phyloP scores from a whole-genome alignment of 2,329 filamentous ascomycete species.

The Acrocalymma vagum region DNA sequence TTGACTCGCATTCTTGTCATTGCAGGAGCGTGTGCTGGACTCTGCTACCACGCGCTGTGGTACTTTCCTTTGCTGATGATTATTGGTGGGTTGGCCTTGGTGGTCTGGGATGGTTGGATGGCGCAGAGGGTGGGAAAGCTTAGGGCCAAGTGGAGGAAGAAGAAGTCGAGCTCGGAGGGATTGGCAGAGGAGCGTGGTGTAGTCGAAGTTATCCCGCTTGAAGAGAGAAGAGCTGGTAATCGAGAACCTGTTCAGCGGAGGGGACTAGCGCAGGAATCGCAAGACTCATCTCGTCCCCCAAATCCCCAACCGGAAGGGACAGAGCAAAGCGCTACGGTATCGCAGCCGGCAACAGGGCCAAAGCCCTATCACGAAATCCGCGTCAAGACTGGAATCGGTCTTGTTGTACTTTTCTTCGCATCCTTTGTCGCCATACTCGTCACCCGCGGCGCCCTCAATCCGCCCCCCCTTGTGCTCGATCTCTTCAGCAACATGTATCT shows the following conservation, averaged over 20 bases:
- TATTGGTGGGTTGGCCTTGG: slow-evolving; percentile 59
- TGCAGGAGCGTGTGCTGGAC: slow-evolving; percentile 66
- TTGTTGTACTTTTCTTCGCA: slow-evolving; percentile 32
- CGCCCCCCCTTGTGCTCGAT: slow-evolving; percentile 59
- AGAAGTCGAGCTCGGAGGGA: slow-evolving; percentile 28
- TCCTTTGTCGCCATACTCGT: slow-evolving; percentile 66
- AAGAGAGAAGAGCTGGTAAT: slow-evolving; percentile 10
- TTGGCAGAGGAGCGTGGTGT: slow-evolving; percentile 27
- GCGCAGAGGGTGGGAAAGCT: slow-evolving; percentile 46
- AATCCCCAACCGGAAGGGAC: slow-evolving; percentile 12
- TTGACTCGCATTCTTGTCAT: slow-evolving; percentile 70
- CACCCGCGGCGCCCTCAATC: slow-evolving; percentile 48
- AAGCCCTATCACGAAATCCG: slow-evolving; percentile 59
- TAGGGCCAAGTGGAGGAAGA: slow-evolving; percentile 13
- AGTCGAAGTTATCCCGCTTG: slow-evolving; percentile 17
- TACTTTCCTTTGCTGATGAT: slow-evolving; percentile 74
- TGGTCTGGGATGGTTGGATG: slow-evolving; percentile 64
- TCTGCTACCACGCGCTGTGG: slow-evolving; percentile 76
- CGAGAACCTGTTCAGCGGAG: slow-evolving; percentile 32
- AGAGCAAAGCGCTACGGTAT: slow-evolving; percentile 8
- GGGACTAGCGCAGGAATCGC: slow-evolving; percentile 21
- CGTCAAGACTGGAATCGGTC: slow-evolving; percentile 33
- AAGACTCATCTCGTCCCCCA: slow-evolving; percentile 20
- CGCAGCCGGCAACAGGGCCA: slow-evolving; percentile 6
- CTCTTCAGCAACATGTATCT: slow-evolving; percentile 77